Percentiles rank a stretch among this genome's conserved stretches.
phyloP scores from a whole-genome alignment of 2,329 filamentous ascomycete genomes.

The Neocucurbitaria cava region DNA sequence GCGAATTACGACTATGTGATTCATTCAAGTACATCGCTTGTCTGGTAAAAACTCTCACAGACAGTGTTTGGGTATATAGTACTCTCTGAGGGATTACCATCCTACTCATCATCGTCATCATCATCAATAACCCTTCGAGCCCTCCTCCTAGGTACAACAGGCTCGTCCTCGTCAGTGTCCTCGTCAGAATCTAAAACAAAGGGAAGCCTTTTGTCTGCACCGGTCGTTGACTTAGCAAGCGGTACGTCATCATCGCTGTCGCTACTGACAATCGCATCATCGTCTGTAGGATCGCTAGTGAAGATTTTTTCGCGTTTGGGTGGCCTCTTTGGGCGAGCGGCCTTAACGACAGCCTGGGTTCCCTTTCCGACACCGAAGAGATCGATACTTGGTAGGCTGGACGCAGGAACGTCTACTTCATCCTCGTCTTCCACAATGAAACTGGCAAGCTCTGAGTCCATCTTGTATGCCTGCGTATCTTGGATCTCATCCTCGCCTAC shows the following conservation, averaged over 20 bases:
- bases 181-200: constrained; percentile 33
- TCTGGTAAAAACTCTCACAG: not conserved
- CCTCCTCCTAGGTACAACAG: constrained; percentile 30
- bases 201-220: constrained; percentile 19
- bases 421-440: constrained; percentile 56
- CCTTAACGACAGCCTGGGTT: constrained; percentile 43
- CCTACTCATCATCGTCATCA: constrained; percentile 39
- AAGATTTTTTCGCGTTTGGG: constrained; percentile 41
- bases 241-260: constrained; percentile 41
- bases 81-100: not conserved
- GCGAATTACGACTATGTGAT: not conserved
- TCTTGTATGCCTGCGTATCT: constrained; percentile 50
- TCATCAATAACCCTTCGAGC: constrained; percentile 39
- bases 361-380: constrained; percentile 38
- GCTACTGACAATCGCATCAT: constrained; percentile 44
- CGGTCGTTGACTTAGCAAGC: constrained; percentile 12
- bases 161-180: constrained; percentile 32
- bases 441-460: constrained; percentile 54
- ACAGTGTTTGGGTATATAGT: not conserved
- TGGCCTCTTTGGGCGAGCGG: constrained; percentile 25
- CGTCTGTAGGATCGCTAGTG: constrained; percentile 43
- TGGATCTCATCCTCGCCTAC: constrained; percentile 46
- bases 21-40: not conserved
- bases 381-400: constrained; percentile 40
- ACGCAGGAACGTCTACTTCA: constrained; percentile 37